Conservation (phyloP, 805 yeast genomes). For the Schizosaccharomyces osmophilus region DNA sequence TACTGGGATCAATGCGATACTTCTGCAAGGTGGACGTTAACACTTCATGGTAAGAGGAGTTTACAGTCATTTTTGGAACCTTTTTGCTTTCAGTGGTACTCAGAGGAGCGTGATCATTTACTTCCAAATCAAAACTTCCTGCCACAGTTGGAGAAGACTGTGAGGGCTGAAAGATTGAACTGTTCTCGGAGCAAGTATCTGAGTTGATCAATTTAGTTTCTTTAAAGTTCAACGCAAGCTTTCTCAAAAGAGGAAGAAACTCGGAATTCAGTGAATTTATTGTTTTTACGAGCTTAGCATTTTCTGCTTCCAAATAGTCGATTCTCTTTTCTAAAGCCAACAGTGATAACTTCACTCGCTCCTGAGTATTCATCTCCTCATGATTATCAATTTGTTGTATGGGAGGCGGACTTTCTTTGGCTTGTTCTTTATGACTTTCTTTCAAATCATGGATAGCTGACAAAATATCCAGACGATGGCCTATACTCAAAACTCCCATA, state of each 20-base stretch:
- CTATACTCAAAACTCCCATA: neutral
- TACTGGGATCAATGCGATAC: neutral
- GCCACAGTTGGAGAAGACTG: neutral
- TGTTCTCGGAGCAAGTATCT: neutral
- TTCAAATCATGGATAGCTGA: neutral
- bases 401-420: neutral
- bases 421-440: neutral
- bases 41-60: neutral
- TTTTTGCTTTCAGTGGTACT: neutral
- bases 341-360: no score
- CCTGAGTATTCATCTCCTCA: no score
- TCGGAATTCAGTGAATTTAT: neutral
- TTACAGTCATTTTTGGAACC: neutral
- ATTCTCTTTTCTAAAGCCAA: neutral
- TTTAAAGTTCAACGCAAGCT: neutral
- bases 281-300: neutral
- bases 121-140: neutral
- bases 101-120: neutral
- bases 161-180: neutral
- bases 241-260: neutral
- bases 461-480: neutral
- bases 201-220: neutral
- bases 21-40: neutral
- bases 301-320: neutral
- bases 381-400: no score